Base-by-base conservation (phyloP, 169 alveolate species). In the Theileria luwenshuni region DNA sequence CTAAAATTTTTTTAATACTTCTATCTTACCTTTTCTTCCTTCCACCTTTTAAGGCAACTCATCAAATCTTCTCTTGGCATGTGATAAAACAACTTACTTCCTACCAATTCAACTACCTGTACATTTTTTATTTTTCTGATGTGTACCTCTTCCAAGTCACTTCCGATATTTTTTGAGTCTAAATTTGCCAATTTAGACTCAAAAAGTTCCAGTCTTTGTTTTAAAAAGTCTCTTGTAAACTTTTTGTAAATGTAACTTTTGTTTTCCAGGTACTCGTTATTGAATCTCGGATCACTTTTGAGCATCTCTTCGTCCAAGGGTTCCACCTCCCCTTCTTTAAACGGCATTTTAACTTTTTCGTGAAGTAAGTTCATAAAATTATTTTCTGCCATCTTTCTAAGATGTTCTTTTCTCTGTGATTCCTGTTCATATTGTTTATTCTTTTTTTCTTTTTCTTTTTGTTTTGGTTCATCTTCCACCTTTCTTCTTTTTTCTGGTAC, bases 281-380 rank as follows among this genome's bases (percentile, higher is more conserved):
- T 58, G 19, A 45, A 43, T 15, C 86, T 35, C 23, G 83, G 83
- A 69, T 77, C 86, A 7, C 52, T 54, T 6, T 25, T 48, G 19
- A 77, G 60, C 8, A 68, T 27, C 15, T 41, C 65, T 25, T 70
- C 79, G 19, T 60, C 74, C 41, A 77, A n/a, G 19, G 80, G 83
- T 33, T 59, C 83, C 15, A 70, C 58, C 42, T 65, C 70, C 21
- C 86, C 86, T 13, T 77, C 48, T 2, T 21, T n/a, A 49, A 69
- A 77, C 27, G 86, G 86, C 81, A 69, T 69, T 56, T 71, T 68
- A 21, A 77, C 52, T 69, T 69, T 68, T 62, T 77, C 86, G 59
- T 77, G 74, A 27, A 77, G 45, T 10, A 77, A 35, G 56, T 69
- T 77, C 43, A 77, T 33, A 32, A 77, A 77, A 35, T 76, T 69